Percentiles rank a stretch among this genome's conserved stretches.
Conservation (phyloP, 306 rosid species). For the Malus asiatica region DNA sequence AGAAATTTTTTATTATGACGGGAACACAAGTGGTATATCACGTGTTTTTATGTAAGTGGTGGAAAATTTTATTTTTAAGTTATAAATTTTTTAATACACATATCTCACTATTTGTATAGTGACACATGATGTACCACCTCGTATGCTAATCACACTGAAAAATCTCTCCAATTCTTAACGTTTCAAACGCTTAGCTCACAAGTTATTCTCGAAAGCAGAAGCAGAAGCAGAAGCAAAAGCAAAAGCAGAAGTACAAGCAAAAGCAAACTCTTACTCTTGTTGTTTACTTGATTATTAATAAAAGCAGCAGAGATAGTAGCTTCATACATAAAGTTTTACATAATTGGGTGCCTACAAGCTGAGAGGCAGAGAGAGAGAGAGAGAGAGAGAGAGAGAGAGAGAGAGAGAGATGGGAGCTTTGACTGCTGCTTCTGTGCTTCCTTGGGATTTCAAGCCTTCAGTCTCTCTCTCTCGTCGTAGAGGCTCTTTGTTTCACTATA, state of each 20-base stretch:
- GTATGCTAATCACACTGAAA: no score
- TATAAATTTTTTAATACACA: no score
- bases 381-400: constrained; percentile 3
- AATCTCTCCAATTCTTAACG: background rate
- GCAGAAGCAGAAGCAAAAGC: background rate
- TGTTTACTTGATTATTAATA: background rate
- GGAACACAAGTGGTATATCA: no score
- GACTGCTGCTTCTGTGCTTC: constrained; percentile 41
- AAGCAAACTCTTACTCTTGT: background rate
- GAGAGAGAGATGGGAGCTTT: constrained; percentile 43
- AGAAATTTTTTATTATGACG: no score
- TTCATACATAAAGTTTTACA: background rate
- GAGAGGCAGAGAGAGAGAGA: background rate
- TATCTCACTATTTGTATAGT: no score
- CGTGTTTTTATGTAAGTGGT: no score
- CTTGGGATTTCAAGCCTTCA: constrained; percentile 37
- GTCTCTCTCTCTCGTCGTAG: constrained; percentile 29
- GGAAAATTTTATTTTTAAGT: no score
- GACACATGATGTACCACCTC: no score
- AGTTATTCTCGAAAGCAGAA: constrained; percentile 1
- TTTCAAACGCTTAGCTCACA: constrained; percentile 7
- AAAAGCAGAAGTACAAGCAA: background rate
- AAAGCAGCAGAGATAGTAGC: background rate
- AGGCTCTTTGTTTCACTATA: constrained; percentile 14
- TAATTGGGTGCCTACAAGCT: no score